Evolutionary conservation across 164 flowering plant species (phyloP).

Genomic region (Chimonanthus salicifolius): DNA sequence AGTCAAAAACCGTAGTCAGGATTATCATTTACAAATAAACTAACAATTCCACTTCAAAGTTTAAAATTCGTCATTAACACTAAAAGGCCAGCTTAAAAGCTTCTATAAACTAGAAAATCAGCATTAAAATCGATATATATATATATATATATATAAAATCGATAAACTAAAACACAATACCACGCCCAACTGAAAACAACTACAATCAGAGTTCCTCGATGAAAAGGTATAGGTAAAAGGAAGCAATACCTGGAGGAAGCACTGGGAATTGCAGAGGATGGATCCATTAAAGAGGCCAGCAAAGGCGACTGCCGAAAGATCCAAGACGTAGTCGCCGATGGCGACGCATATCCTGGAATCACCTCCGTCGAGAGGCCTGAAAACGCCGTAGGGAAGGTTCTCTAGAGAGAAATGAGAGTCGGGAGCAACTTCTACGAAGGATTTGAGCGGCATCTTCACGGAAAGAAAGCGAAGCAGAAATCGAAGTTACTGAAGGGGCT

Average conservation of each 20-base stretch:
- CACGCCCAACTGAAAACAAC: no score
- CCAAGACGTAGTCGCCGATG: constrained; percentile 79
- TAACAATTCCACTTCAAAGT: no score
- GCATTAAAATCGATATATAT: no score
- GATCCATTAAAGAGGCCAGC: constrained; percentile 82
- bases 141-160: no score
- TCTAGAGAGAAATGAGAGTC: constrained; percentile 90
- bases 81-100: no score
- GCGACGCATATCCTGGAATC: constrained; percentile 76
- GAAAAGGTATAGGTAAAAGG: background rate
- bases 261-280: constrained; percentile 50
- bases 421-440: constrained; percentile 67
- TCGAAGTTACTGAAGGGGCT: background rate
- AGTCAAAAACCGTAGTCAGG: no score
- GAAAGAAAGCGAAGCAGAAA: background rate
- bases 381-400: constrained; percentile 92
- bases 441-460: constrained; percentile 45
- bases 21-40: no score
- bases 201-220: background rate
- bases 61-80: no score
- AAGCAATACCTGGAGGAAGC: constrained; percentile 64
- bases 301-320: constrained; percentile 65
- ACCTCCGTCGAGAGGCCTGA: constrained; percentile 40
- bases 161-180: no score
- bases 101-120: no score